Conservation (phyloP, 2,329 filamentous ascomycete genomes). For the Geosmithia putterillii region DNA sequence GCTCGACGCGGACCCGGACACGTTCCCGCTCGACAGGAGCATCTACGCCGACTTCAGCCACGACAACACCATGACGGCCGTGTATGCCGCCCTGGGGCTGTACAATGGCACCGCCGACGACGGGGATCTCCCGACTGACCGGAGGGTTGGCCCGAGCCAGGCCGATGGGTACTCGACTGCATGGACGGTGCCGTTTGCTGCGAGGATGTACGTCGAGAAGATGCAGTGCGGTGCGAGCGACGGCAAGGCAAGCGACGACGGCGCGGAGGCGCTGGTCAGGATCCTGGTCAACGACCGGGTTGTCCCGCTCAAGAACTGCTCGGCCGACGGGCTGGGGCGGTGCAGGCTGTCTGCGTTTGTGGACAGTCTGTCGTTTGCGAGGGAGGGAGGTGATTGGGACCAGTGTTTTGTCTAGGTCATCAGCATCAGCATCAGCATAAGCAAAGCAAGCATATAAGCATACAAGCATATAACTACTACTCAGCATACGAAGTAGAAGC, state of each 20-base stretch:
- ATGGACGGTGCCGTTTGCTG: constrained; percentile 74
- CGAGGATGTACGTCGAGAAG: constrained; percentile 78
- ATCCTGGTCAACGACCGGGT: constrained; percentile 79
- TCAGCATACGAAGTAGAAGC: too few relatives aligned
- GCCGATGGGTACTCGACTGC: constrained; percentile 60
- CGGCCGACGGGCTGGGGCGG: constrained; percentile 55
- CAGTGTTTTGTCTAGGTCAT: constrained; percentile 34
- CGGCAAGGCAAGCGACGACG: background rate
- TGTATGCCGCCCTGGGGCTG: constrained; percentile 66
- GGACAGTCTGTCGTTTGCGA: constrained; percentile 62
- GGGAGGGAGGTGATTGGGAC: constrained; percentile 60
- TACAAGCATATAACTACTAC: too few relatives aligned
- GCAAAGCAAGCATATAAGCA: too few relatives aligned
- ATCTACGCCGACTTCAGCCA: constrained; percentile 88
- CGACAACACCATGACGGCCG: constrained; percentile 73
- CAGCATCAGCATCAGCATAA: background rate
- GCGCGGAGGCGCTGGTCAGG: constrained; percentile 58
- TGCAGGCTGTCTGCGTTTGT: constrained; percentile 63
- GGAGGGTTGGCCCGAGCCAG: constrained; percentile 34
- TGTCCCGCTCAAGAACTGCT: constrained; percentile 57
- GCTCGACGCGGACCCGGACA: constrained; percentile 51
- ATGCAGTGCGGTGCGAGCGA: constrained; percentile 46
- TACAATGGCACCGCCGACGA: constrained; percentile 53
- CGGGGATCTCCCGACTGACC: constrained; percentile 35
- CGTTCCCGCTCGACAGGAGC: constrained; percentile 57